Evolutionary conservation across 2,329 filamentous ascomycete genomes (phyloP).

Genomic region (Acarospora socialis): DNA sequence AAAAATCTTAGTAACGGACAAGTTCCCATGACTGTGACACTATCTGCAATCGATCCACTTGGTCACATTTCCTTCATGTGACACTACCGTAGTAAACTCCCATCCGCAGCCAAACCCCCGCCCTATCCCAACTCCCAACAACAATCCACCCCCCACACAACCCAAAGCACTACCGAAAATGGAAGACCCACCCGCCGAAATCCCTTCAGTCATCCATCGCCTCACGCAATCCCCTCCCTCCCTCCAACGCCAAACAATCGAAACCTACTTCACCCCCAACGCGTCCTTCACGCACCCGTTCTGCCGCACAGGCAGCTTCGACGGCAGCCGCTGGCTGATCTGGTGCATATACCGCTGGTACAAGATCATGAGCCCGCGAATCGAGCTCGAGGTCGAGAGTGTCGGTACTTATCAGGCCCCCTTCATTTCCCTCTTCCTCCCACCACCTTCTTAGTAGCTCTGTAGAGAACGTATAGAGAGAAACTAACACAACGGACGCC

Average conservation of each 20-base stretch:
- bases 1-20: too few relatives aligned
- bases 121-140: neutral
- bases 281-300: constrained; percentile 68
- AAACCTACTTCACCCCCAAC: constrained; percentile 57
- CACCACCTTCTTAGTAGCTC: too few relatives aligned
- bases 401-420: constrained; percentile 31
- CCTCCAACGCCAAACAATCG: constrained; percentile 50
- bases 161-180: neutral
- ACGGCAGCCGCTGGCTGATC: constrained; percentile 53
- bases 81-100: too few relatives aligned
- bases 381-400: constrained; percentile 51
- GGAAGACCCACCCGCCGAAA: constrained; percentile 36
- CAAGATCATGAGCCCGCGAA: constrained; percentile 63
- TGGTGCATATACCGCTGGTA: constrained; percentile 67
- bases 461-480: too few relatives aligned
- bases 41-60: too few relatives aligned
- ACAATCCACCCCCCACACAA: neutral
- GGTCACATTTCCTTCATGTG: too few relatives aligned
- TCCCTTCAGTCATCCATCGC: constrained; percentile 49
- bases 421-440: neutral
- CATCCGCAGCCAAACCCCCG: neutral
- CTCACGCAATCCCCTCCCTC: constrained; percentile 54
- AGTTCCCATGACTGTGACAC: too few relatives aligned
- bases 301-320: constrained; percentile 48
- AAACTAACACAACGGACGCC: constrained; percentile 5